Percentiles rank a stretch among this genome's conserved stretches.
These are phyloP conservation scores for Colletotrichum sojae DNA, from an alignment of 2,329 filamentous ascomycete genomes.

Conservation along the genomic window DNA sequence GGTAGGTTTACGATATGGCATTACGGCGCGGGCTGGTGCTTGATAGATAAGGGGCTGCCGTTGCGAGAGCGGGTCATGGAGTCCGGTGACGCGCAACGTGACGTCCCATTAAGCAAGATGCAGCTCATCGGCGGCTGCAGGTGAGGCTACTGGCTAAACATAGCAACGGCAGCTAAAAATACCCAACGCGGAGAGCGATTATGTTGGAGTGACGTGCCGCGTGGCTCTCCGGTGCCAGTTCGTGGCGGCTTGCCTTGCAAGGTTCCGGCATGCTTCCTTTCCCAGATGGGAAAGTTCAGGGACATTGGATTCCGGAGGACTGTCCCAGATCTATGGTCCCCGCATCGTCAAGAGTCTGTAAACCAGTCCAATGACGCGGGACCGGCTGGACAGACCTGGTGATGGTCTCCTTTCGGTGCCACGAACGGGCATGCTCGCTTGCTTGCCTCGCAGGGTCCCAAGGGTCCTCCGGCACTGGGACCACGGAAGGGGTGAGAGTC, in stretches of 20 bases:
- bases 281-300: background rate
- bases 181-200: constrained; percentile 40
- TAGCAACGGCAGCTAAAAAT: constrained; percentile 55
- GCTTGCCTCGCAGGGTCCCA: constrained; percentile 20
- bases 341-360: constrained; percentile 1
- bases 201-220: constrained; percentile 25
- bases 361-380: constrained; percentile 4
- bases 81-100: constrained; percentile 40
- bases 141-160: constrained; percentile 54
- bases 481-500: constrained; percentile 28
- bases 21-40: background rate
- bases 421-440: constrained; percentile 13
- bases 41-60: constrained; percentile 26
- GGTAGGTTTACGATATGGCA: background rate
- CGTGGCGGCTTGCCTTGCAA: background rate
- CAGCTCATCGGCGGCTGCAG: constrained; percentile 52
- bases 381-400: constrained; percentile 16
- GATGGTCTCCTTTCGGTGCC: constrained; percentile 19
- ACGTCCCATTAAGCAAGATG: constrained; percentile 52
- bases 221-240: constrained; percentile 4
- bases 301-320: background rate
- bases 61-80: background rate
- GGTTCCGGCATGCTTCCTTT: background rate
- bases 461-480: constrained; percentile 9
- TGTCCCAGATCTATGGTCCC: constrained; percentile 23